phyloP scores from a whole-genome alignment of 2,329 filamentous ascomycete genomes.

The Aspergillus sojae region DNA sequence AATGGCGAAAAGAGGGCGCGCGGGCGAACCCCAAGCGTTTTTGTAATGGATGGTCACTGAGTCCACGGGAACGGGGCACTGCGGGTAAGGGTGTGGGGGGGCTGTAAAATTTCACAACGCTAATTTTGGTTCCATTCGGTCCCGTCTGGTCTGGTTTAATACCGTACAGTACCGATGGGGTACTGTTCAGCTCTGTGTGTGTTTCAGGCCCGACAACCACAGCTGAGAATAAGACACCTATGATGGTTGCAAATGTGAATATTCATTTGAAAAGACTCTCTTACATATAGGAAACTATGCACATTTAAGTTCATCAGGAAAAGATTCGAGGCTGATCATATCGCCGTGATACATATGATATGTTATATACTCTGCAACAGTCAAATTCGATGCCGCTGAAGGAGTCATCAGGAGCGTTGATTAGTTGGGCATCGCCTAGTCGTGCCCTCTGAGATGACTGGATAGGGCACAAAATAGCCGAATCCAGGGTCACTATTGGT shows the following conservation, averaged over 20 bases:
- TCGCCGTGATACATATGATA: neutral
- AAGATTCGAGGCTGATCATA: neutral
- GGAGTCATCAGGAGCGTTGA: neutral
- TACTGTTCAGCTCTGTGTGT: neutral
- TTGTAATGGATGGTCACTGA: slow-evolving; percentile 2
- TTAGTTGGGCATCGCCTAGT: slow-evolving; percentile 5
- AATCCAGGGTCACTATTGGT: neutral
- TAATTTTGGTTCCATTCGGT: neutral
- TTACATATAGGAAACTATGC: neutral
- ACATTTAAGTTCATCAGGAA: neutral
- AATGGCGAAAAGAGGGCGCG: neutral
- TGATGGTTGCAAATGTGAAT: neutral
- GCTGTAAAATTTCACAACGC: neutral
- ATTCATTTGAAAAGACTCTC: neutral
- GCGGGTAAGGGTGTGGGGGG: neutral
- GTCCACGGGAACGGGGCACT: neutral
- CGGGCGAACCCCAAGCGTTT: slow-evolving; percentile 3
- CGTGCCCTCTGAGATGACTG: neutral
- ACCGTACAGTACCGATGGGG: neutral
- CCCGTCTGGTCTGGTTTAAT: neutral
- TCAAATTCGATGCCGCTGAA: neutral
- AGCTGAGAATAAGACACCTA: neutral
- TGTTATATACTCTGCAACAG: neutral
- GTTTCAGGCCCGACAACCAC: neutral
- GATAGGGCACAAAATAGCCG: neutral